Base-by-base conservation (phyloP, 441 rosid genomes). In the Euphorbia corollata region DNA sequence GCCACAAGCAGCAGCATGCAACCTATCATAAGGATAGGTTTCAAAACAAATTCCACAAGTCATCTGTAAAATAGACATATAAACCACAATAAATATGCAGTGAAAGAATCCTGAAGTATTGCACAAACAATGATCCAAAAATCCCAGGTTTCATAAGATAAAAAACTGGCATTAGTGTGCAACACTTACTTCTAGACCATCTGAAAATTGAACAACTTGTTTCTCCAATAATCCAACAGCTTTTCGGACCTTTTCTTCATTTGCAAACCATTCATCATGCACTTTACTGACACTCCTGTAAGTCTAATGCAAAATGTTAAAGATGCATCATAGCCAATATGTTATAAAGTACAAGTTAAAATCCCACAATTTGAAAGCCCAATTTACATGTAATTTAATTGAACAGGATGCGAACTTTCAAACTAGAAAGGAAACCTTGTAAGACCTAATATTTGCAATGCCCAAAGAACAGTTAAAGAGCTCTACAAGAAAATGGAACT, bases 261-360 rank as follows among this genome's bases (percentile, higher is more conserved):
- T 83, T 7, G 90, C 88, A 81, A 95, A 95, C 99, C 99, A 95
- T 67, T 81, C 99, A 79, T 95, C 98, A 68, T 86, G 86, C 65
- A 95, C 98, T 77, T 79, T 85, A 71, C 88, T 75, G 20, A 92
- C 89, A 70, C 85, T 87, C 99, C 99, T 95, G 83, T 71, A 54
- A 71, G 6, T 36, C 5, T 36, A 36, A 36, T 8, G 41, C 53
- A 5, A 30, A 13, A 59, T 39, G 6, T 8, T 55, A 51, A 61
- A 1, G 18, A 59, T 12, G 45, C 41, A 23, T 10, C 13, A 48
- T 19, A 54, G 50, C n/a, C 34, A 63, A 45, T 9, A 22, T 20
- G 57, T 7, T 41, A 41, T n/a, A 16, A 64, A 68, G 56, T 67
- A 62, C 41, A 36, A 36, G 41, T 36, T 36, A 36, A 23, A 36